A percentile compares a stretch with the other conserved stretches of the same genome.
Evolutionary conservation across 306 rosid genomes (phyloP).

Genomic region (Ochetophila trinervis): DNA sequence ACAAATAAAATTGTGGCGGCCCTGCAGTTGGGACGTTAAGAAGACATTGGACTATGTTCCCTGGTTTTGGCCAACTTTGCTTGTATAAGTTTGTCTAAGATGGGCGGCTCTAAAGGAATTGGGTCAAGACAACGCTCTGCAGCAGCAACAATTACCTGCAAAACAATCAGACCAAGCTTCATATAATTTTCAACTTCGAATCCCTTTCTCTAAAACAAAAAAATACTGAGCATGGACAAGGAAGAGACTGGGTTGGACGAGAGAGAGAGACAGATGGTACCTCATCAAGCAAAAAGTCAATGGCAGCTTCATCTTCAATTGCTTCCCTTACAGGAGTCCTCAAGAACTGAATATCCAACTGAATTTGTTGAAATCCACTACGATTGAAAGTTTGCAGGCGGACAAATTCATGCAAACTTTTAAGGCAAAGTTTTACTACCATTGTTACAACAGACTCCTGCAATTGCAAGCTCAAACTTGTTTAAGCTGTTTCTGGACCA

Average conservation of each 20-base stretch:
- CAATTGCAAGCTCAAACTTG: slow-evolving; percentile 26
- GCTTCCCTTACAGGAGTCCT: slow-evolving; percentile 72
- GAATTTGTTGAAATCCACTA: slow-evolving; percentile 97
- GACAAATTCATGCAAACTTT: slow-evolving; percentile 85
- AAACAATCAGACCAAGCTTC: slow-evolving; percentile 6
- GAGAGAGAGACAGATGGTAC: slow-evolving; percentile 24
- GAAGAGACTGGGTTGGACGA: too few species aligned
- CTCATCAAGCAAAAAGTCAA: slow-evolving; percentile 93
- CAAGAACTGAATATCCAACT: slow-evolving; percentile 80
- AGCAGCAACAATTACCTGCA: slow-evolving; percentile 84
- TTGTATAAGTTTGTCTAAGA: slow-evolving; percentile 80
- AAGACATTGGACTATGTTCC: slow-evolving; percentile 45
- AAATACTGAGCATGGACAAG: too few species aligned
- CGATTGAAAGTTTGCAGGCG: slow-evolving; percentile 85
- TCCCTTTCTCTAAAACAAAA: too few species aligned
- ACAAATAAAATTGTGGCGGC: neutral
- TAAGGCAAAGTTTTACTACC: slow-evolving; percentile 77
- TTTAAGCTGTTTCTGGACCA: slow-evolving; percentile 24
- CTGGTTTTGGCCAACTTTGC: slow-evolving; percentile 65
- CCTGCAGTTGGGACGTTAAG: slow-evolving; percentile 24
- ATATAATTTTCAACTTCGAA: too few species aligned
- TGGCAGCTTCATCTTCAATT: slow-evolving; percentile 84
- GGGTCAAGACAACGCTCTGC: slow-evolving; percentile 95
- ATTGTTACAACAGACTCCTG: slow-evolving; percentile 87
- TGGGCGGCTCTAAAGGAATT: slow-evolving; percentile 77